These are phyloP conservation scores for Recurvomyces mirabilis DNA, from an alignment of 495 filamentous ascomycete genomes.

Conservation along the genomic window DNA sequence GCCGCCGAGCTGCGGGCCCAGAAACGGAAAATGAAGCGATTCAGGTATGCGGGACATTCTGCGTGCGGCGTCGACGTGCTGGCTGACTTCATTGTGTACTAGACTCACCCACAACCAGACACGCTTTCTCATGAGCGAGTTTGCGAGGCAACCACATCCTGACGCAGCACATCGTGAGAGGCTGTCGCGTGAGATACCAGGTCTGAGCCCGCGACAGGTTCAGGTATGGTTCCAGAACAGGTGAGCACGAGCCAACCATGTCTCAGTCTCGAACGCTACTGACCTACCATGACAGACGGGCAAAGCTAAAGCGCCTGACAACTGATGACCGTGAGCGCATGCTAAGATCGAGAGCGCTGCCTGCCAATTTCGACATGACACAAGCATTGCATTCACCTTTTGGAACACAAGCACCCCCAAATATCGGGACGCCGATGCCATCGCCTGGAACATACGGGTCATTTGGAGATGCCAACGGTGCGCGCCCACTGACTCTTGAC, in stretches of 20 bases:
- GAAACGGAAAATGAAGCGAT: conserved; percentile 90
- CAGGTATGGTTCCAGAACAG: conserved; percentile 99
- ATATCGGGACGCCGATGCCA: conserved; percentile 42
- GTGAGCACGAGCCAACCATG: conserved; percentile 39
- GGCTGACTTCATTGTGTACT: too few species aligned
- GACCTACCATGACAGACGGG: conserved; percentile 24
- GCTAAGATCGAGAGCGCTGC: conserved; percentile 84
- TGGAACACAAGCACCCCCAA: conserved; percentile 35
- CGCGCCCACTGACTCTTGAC: conserved; percentile 52
- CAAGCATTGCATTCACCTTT: conserved; percentile 76
- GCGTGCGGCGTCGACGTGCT: too few species aligned
- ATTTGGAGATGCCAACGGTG: conserved; percentile 36
- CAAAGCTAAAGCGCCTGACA: conserved; percentile 89
- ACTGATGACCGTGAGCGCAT: conserved; percentile 88
- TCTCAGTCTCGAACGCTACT: too few species aligned
- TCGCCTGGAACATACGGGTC: conserved; percentile 41
- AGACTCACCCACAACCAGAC: conserved; percentile 97
- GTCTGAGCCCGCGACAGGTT: conserved; percentile 83
- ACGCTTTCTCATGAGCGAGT: conserved; percentile 93
- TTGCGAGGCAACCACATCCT: conserved; percentile 87
- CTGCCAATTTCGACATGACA: conserved; percentile 85
- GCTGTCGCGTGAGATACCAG: conserved; percentile 83
- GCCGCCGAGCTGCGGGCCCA: conserved; percentile 63
- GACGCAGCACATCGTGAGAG: conserved; percentile 88
- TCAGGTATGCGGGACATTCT: conserved; percentile 52